These are phyloP conservation scores for Dryas drummondii DNA, from an alignment of 306 rosid genomes.

Conservation along the genomic window DNA sequence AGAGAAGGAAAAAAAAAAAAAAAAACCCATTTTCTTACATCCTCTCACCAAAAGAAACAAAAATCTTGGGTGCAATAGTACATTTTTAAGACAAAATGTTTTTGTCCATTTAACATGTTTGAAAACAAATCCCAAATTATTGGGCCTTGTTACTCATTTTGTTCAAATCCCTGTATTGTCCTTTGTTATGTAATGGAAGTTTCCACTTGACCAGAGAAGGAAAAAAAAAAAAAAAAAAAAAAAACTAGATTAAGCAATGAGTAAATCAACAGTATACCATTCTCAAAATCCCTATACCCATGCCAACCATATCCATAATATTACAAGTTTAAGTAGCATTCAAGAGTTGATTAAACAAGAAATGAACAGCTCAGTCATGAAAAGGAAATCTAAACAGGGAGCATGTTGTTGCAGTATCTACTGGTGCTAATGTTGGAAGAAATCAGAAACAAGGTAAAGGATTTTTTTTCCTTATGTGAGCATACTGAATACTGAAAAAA, in stretches of 20 bases:
- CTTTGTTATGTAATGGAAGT: too few relatives aligned
- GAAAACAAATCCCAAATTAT: background rate
- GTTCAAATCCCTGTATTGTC: too few relatives aligned
- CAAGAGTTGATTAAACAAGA: background rate
- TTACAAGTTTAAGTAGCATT: background rate
- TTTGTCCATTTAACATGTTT: background rate
- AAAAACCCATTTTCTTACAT: background rate
- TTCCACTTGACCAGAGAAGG: too few relatives aligned
- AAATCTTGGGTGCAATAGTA: background rate
- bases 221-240: too few relatives aligned
- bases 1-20: background rate
- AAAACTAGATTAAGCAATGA: background rate
- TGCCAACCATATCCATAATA: background rate
- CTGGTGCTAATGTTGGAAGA: background rate
- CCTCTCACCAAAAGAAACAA: too few relatives aligned
- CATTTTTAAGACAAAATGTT: background rate
- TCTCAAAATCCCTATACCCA: background rate
- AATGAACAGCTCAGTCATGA: background rate
- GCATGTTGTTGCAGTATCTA: background rate
- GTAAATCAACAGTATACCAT: background rate
- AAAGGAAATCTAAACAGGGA: background rate
- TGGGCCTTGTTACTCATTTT: too few relatives aligned
- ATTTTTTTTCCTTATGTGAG: background rate
- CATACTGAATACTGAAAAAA: background rate
- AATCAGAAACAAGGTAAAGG: background rate